phyloP scores from a whole-genome alignment of 1,139 yeast species.

The Saccharomyces pastorianus region DNA sequence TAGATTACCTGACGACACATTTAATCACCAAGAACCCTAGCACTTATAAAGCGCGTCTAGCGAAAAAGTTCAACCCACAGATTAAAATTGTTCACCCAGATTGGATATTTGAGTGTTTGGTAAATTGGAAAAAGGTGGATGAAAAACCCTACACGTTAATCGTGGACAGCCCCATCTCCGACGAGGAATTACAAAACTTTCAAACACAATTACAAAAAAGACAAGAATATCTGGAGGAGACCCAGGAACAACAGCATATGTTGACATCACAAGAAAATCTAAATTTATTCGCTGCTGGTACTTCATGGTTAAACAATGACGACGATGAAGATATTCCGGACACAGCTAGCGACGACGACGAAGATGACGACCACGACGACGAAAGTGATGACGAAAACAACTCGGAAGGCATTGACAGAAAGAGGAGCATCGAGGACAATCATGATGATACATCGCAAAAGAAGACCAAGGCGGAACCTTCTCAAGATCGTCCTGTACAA shows the following conservation, averaged over 20 bases:
- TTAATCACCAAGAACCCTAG: slow-evolving; percentile 73
- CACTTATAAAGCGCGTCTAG: slow-evolving; percentile 71
- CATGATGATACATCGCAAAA: slow-evolving; percentile 5
- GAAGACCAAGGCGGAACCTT: slow-evolving; percentile 7
- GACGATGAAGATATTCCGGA: slow-evolving; percentile 32
- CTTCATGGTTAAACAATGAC: slow-evolving; percentile 31
- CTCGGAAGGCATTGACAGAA: slow-evolving; percentile 3
- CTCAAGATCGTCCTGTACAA: slow-evolving; percentile 7
- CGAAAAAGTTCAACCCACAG: slow-evolving; percentile 53
- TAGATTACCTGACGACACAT: slow-evolving; percentile 73
- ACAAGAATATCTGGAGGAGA: slow-evolving; percentile 17
- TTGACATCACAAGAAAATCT: slow-evolving; percentile 18
- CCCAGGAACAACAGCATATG: slow-evolving; percentile 19
- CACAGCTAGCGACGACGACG: slow-evolving; percentile 26
- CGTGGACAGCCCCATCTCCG: slow-evolving; percentile 35
- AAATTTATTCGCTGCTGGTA: slow-evolving; percentile 29
- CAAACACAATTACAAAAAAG: slow-evolving; percentile 21
- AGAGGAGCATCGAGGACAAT: slow-evolving; percentile 2
- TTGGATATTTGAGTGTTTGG: slow-evolving; percentile 84
- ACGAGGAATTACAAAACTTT: slow-evolving; percentile 32
- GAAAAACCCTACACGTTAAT: slow-evolving; percentile 55
- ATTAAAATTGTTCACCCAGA: slow-evolving; percentile 82
- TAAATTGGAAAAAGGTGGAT: slow-evolving; percentile 65
- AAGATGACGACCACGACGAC: slow-evolving; percentile 15
- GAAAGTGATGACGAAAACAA: slow-evolving; percentile 18